Evolutionary conservation across 2,329 filamentous ascomycete genomes (phyloP).

Genomic region (Zymoseptoria brevis): DNA sequence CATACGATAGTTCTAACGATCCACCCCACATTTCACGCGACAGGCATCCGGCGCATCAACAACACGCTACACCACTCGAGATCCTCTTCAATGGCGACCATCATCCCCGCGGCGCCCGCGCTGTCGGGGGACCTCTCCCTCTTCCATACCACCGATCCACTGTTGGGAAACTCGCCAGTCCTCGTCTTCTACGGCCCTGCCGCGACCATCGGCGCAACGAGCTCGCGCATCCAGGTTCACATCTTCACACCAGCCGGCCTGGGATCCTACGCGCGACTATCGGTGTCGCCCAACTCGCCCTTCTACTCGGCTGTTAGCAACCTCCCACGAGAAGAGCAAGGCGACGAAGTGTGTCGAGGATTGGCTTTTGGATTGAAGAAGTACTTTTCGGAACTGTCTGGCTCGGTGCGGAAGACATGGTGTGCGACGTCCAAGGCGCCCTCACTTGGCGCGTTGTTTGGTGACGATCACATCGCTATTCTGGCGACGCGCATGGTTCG

Average conservation of each 20-base stretch:
- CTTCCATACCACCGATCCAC: slow-evolving; percentile 80
- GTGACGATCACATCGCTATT: slow-evolving; percentile 87
- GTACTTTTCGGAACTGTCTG: slow-evolving; percentile 83
- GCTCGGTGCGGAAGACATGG: slow-evolving; percentile 64
- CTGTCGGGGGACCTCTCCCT: slow-evolving; percentile 77
- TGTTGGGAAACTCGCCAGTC: slow-evolving; percentile 72
- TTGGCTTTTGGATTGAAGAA: slow-evolving; percentile 89
- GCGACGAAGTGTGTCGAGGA: slow-evolving; percentile 84
- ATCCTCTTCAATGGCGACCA: slow-evolving; percentile 62
- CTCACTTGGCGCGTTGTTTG: slow-evolving; percentile 62
- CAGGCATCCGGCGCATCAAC: background rate
- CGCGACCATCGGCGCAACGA: slow-evolving; percentile 75
- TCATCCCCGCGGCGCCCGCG: slow-evolving; percentile 65
- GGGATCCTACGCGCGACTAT: slow-evolving; percentile 82
- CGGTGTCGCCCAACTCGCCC: slow-evolving; percentile 84
- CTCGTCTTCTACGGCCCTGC: slow-evolving; percentile 81
- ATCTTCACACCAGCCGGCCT: slow-evolving; percentile 84
- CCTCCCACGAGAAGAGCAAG: slow-evolving; percentile 87
- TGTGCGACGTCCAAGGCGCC: slow-evolving; percentile 45
- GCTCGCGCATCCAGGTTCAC: slow-evolving; percentile 89
- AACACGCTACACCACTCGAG: background rate
- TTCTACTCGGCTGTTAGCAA: slow-evolving; percentile 86
- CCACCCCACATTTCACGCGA: background rate
- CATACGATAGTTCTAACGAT: background rate
- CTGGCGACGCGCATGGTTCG: slow-evolving; percentile 76